Evolutionary conservation across 345 rosid species (phyloP).

Genomic region (Brassica carinata): DNA sequence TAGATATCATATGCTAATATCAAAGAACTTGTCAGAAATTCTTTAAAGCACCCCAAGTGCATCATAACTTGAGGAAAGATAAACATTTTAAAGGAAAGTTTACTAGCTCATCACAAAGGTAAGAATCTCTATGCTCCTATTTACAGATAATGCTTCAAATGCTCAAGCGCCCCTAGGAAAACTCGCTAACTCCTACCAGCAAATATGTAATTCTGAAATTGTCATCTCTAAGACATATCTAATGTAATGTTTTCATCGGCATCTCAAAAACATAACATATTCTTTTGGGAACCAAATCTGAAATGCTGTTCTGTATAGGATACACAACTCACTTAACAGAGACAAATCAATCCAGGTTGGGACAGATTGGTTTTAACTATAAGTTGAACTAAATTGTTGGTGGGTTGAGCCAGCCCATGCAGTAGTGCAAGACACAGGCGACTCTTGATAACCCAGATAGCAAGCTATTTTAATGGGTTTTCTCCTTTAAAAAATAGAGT

Average conservation of each 20-base stretch:
- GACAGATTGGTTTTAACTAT: background rate
- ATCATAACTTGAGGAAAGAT: background rate
- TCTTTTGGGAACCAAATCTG: background rate
- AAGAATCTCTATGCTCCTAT: no score
- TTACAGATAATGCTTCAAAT: no score
- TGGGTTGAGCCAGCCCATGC: conserved; percentile 35
- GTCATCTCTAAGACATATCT: no score
- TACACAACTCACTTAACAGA: no score
- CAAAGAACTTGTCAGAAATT: no score
- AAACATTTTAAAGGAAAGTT: no score
- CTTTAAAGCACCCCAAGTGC: background rate
- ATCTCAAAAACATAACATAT: background rate
- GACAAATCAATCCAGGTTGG: no score
- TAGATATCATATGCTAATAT: background rate
- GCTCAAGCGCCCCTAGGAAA: background rate
- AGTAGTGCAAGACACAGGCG: conserved; percentile 35
- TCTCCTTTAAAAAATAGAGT: conserved; percentile 30
- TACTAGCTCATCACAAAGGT: no score
- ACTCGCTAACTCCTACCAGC: no score
- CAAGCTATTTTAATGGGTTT: conserved; percentile 28
- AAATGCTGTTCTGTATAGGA: background rate
- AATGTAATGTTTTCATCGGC: background rate
- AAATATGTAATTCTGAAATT: no score
- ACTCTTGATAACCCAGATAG: conserved; percentile 29
- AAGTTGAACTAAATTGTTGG: background rate